Conservation (phyloP, 352 stramenopile species). For the Pythium phragmiticola region DNA sequence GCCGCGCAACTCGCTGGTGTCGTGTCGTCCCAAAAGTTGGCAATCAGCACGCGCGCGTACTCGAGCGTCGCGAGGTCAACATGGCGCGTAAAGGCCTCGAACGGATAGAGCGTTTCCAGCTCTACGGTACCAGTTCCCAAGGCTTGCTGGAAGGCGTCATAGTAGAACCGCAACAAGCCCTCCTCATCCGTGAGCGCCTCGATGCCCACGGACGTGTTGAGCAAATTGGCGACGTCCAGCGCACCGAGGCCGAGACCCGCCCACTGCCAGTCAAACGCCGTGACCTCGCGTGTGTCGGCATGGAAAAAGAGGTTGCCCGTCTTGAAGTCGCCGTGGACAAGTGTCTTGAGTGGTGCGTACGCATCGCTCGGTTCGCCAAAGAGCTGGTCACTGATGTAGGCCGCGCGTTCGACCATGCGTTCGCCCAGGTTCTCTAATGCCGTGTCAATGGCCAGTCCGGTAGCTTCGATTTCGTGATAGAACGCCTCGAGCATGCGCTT, state of each 20-base stretch:
- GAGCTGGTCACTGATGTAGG: slow-evolving; percentile 50
- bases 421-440: slow-evolving; percentile 33
- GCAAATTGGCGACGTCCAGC: slow-evolving; percentile 64
- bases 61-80: slow-evolving; percentile 61
- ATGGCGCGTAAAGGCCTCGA: slow-evolving; percentile 52
- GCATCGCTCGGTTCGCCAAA: slow-evolving; percentile 25
- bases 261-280: slow-evolving; percentile 81
- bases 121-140: slow-evolving; percentile 9
- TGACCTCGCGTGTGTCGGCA: slow-evolving; percentile 33
- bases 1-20: slow-evolving; percentile 42
- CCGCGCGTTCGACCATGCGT: slow-evolving; percentile 46
- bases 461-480: slow-evolving; percentile 9
- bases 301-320: slow-evolving; percentile 74
- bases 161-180: slow-evolving; percentile 56
- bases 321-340: slow-evolving; percentile 76
- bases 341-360: slow-evolving; percentile 30
- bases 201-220: slow-evolving; percentile 67
- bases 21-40: slow-evolving; percentile 58
- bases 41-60: slow-evolving; percentile 61
- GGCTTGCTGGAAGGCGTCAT: slow-evolving; percentile 33
- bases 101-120: slow-evolving; percentile 35
- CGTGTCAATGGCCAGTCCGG: slow-evolving; percentile 12
- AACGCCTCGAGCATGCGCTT: slow-evolving; percentile 37
- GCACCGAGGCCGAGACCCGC: slow-evolving; percentile 53
- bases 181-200: slow-evolving; percentile 39